Evolutionary conservation across 305 asterid genomes (phyloP).

Genomic region (Petunia hybrid): DNA sequence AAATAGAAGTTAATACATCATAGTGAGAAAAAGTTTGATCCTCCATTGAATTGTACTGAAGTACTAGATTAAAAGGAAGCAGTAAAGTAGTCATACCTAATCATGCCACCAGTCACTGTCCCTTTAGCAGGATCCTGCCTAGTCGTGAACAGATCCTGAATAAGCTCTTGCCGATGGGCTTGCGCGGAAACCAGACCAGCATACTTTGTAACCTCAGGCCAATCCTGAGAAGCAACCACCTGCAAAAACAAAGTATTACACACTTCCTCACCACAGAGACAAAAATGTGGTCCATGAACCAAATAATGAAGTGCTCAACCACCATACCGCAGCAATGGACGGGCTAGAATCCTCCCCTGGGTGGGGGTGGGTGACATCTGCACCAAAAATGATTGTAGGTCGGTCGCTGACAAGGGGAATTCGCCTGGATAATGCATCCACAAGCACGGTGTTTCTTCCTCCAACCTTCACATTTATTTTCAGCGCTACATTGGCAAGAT

Average conservation of each 20-base stretch:
- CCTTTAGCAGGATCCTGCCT: conserved; percentile 96
- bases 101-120: conserved; percentile 91
- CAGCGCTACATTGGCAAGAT: conserved; percentile 91
- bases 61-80: not conserved
- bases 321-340: conserved; percentile 92
- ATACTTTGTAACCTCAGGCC: conserved; percentile 95
- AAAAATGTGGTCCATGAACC: not conserved
- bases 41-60: not conserved
- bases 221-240: conserved; percentile 99
- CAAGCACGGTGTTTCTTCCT: conserved; percentile 91
- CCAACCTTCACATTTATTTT: conserved; percentile 97
- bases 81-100: conserved; percentile 57
- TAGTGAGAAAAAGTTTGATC: not conserved
- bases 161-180: conserved; percentile 94
- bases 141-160: conserved; percentile 81
- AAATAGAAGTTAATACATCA: conserved; percentile 26
- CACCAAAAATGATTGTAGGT: conserved; percentile 98
- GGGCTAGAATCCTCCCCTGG: conserved; percentile 99
- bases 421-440: conserved; percentile 84
- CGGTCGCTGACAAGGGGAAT: conserved; percentile 91
- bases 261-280: not conserved
- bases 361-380: conserved; percentile 98
- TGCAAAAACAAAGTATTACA: conserved; percentile 35
- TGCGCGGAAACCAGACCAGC: conserved; percentile 97
- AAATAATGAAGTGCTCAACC: conserved; percentile 1